Conservation (phyloP, 768 basidiomycete genomes). For the Hericium erinaceus region DNA sequence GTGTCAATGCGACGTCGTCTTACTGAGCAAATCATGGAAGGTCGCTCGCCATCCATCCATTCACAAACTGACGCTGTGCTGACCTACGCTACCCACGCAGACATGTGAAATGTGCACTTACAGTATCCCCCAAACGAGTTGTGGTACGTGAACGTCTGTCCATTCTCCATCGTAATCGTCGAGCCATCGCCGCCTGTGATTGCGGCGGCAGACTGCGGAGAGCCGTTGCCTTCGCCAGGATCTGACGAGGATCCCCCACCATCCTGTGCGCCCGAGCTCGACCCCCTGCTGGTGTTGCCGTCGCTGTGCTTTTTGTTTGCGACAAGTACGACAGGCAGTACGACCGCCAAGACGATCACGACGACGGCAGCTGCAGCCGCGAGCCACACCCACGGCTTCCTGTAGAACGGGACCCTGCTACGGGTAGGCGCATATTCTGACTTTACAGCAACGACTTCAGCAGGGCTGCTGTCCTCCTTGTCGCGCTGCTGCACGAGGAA, state of each 20-base stretch:
- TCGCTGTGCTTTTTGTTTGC: neutral
- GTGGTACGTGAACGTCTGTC: constrained; percentile 32
- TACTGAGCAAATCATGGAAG: neutral
- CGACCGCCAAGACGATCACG: constrained; percentile 2
- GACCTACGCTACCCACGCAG: neutral
- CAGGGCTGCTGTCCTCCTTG: neutral
- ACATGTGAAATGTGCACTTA: constrained; percentile 6
- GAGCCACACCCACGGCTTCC: neutral
- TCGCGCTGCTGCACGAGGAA: neutral
- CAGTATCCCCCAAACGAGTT: constrained; percentile 41
- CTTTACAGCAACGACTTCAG: neutral
- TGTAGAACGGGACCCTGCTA: neutral
- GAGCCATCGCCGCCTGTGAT: constrained; percentile 12
- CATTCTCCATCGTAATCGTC: constrained; percentile 29
- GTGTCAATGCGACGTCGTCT: neutral
- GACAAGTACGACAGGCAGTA: constrained; percentile 7
- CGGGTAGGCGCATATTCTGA: neutral
- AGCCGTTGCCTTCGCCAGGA: neutral
- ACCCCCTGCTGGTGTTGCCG: neutral
- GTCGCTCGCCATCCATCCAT: neutral
- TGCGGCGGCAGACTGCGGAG: neutral
- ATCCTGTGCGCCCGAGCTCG: neutral
- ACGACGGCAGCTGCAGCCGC: neutral
- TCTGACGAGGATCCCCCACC: neutral
- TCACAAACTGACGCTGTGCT: neutral